Percentiles rank a stretch among this genome's conserved stretches.
Conservation (phyloP, 805 yeast genomes). For the Yarrowia deformans region DNA sequence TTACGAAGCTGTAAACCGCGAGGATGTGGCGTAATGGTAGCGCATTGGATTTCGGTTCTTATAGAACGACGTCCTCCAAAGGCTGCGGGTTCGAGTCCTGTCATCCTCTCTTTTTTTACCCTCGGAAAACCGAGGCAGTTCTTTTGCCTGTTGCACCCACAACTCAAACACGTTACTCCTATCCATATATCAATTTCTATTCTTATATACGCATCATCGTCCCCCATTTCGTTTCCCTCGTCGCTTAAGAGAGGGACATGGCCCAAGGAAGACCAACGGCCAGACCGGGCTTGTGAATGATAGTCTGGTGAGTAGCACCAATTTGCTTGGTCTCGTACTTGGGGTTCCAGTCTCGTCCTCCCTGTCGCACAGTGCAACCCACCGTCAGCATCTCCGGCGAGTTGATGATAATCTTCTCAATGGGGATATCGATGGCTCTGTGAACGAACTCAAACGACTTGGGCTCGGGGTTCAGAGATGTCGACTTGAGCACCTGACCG, state of each 20-base stretch:
- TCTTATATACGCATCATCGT: neutral
- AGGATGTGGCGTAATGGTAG: constrained; percentile 39
- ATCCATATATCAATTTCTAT: neutral
- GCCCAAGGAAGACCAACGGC: constrained; percentile 30
- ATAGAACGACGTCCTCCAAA: constrained; percentile 38
- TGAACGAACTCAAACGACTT: constrained; percentile 7
- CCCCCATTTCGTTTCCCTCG: neutral
- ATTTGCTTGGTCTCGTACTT: constrained; percentile 10
- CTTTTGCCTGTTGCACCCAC: too few species aligned
- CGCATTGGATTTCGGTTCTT: constrained; percentile 39
- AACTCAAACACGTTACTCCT: neutral
- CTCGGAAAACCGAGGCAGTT: too few species aligned
- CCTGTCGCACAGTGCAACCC: constrained; percentile 21
- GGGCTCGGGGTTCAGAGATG: constrained; percentile 33
- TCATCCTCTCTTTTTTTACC: constrained; percentile 25
- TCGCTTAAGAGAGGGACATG: neutral
- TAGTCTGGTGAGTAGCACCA: constrained; percentile 16
- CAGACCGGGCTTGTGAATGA: constrained; percentile 15
- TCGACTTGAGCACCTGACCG: constrained; percentile 44
- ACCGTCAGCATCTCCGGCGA: neutral
- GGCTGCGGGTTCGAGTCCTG: constrained; percentile 39
- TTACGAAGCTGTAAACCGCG: neutral
- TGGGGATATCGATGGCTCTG: constrained; percentile 33
- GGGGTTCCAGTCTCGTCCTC: constrained; percentile 18
- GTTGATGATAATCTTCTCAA: constrained; percentile 42